phyloP scores from a whole-genome alignment of 2,329 filamentous ascomycete genomes.

The Hawksworthiomyces lignivorus region DNA sequence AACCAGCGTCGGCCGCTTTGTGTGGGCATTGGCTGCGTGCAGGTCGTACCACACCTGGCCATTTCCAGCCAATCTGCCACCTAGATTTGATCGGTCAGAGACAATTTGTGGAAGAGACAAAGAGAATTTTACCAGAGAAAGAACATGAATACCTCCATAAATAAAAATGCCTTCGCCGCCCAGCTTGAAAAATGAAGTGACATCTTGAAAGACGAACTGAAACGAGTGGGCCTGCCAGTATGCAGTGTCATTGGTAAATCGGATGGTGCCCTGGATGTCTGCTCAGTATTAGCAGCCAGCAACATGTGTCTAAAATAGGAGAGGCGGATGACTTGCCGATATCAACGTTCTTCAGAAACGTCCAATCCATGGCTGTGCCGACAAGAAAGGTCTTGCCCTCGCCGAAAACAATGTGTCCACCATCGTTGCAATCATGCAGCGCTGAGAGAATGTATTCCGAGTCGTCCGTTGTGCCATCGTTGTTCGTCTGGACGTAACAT shows the following conservation, averaged over 20 bases:
- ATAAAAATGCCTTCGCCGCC: slow-evolving; percentile 60
- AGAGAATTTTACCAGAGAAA: slow-evolving; percentile 6
- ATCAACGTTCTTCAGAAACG: slow-evolving; percentile 48
- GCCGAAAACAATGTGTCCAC: slow-evolving; percentile 50
- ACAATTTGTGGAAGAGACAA: no score
- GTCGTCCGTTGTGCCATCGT: slow-evolving; percentile 24
- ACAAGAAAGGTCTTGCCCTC: slow-evolving; percentile 42
- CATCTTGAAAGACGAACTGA: slow-evolving; percentile 56
- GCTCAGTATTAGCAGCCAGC: slow-evolving; percentile 5
- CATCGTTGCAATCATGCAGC: slow-evolving; percentile 51
- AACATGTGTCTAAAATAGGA: not conserved
- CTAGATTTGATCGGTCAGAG: slow-evolving; percentile 14
- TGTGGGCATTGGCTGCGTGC: slow-evolving; percentile 48
- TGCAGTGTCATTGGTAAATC: slow-evolving; percentile 57
- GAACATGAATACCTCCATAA: slow-evolving; percentile 40
- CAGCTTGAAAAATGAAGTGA: slow-evolving; percentile 58
- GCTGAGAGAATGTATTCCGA: slow-evolving; percentile 43
- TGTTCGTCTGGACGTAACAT: slow-evolving; percentile 50
- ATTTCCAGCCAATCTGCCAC: slow-evolving; percentile 47
- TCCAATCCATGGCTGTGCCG: slow-evolving; percentile 48
- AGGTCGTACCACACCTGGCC: slow-evolving; percentile 59
- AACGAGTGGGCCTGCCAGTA: slow-evolving; percentile 61
- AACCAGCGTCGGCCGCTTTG: slow-evolving; percentile 53
- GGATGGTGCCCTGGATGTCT: slow-evolving; percentile 30
- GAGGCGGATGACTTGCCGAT: slow-evolving; percentile 23